phyloP scores from a whole-genome alignment of 2,329 filamentous ascomycete species.

The Monosporascus ibericus region DNA sequence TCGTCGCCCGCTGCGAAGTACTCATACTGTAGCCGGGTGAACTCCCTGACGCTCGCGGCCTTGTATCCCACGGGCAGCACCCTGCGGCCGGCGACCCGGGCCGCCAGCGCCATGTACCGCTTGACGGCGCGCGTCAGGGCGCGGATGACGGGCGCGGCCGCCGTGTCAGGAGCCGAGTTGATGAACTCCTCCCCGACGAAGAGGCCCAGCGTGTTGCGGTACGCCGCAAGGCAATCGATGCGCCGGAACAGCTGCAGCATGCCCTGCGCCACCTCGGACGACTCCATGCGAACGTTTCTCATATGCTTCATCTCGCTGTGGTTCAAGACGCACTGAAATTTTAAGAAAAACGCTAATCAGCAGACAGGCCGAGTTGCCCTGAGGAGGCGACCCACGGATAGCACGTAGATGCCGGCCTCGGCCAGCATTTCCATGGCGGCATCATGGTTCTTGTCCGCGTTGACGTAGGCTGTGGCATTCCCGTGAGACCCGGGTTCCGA shows the following conservation, averaged over 20 bases:
- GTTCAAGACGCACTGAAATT: no score
- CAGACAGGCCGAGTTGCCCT: neutral
- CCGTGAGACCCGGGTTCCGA: neutral
- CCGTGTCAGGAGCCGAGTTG: conserved; percentile 3
- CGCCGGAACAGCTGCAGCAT: conserved; percentile 14
- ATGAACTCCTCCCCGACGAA: conserved; percentile 16
- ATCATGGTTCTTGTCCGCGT: conserved; percentile 13
- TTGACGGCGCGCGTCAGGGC: conserved; percentile 22
- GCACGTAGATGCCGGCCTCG: conserved; percentile 21
- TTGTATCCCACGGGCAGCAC: conserved; percentile 13
- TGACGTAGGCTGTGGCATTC: conserved; percentile 8
- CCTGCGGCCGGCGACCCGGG: conserved; percentile 4
- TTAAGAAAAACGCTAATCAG: neutral
- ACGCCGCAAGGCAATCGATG: conserved; percentile 19
- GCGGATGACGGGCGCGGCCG: conserved; percentile 14
- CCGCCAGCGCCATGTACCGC: conserved; percentile 16
- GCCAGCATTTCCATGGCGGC: conserved; percentile 17
- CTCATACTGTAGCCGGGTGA: conserved; percentile 8
- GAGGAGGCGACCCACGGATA: conserved; percentile 14
- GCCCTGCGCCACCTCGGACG: conserved; percentile 10
- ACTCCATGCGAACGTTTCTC: neutral
- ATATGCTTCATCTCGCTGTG: no score
- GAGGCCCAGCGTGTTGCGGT: conserved; percentile 23
- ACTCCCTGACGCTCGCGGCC: neutral
- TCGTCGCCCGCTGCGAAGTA: conserved; percentile 14